A percentile compares a stretch with the other conserved stretches of the same genome.
Evolutionary conservation across 2,329 filamentous ascomycete species (phyloP).

Genomic region (Hypoxylon sp.): DNA sequence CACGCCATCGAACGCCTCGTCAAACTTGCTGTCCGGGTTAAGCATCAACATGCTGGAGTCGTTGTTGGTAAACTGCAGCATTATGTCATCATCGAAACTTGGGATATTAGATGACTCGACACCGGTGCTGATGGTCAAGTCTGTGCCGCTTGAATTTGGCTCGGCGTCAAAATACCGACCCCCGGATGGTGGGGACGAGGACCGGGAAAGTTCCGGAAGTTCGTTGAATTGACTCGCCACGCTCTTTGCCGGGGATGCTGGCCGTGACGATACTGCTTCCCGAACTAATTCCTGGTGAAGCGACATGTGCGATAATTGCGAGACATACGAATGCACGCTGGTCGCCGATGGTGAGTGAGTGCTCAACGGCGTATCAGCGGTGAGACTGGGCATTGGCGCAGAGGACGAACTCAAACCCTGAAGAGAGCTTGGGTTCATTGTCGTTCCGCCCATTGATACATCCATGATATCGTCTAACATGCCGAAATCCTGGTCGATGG

Average conservation of each 20-base stretch:
- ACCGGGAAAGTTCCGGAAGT: constrained; percentile 71
- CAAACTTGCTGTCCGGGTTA: constrained; percentile 61
- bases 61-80: constrained; percentile 60
- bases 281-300: constrained; percentile 58
- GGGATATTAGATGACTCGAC: constrained; percentile 52
- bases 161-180: constrained; percentile 64
- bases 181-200: constrained; percentile 66
- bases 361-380: constrained; percentile 46
- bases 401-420: constrained; percentile 54
- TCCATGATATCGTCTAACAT: constrained; percentile 65
- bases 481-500: constrained; percentile 56
- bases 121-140: constrained; percentile 53
- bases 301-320: constrained; percentile 55
- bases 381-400: constrained; percentile 57
- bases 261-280: constrained; percentile 48
- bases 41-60: constrained; percentile 63
- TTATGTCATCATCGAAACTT: constrained; percentile 60
- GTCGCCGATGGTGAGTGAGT: constrained; percentile 61
- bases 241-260: constrained; percentile 57
- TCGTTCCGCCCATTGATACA: constrained; percentile 56
- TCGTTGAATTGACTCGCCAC: constrained; percentile 67
- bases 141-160: constrained; percentile 54
- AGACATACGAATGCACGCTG: constrained; percentile 62
- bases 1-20: constrained; percentile 66
- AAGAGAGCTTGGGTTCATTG: constrained; percentile 56